phyloP scores from a whole-genome alignment of 352 stramenopile genomes.

The Phytophthora rubi region DNA sequence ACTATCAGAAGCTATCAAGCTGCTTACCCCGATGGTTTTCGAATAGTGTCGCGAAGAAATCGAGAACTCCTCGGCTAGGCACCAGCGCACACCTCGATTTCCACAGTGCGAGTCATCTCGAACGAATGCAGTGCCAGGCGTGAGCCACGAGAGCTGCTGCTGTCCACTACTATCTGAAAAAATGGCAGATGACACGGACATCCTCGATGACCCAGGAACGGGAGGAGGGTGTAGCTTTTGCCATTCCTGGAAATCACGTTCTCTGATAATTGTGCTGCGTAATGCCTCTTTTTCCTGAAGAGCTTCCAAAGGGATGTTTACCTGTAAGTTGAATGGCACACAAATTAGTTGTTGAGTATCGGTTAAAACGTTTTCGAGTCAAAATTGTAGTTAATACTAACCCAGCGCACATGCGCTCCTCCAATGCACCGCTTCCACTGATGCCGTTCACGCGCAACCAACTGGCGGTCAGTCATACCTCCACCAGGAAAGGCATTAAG shows the following conservation, averaged over 20 bases:
- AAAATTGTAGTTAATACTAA: slow-evolving; percentile 21
- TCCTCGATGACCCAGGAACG: slow-evolving; percentile 15
- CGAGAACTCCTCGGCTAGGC: slow-evolving; percentile 37
- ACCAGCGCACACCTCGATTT: slow-evolving; percentile 22
- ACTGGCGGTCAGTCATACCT: slow-evolving; percentile 58
- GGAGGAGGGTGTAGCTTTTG: slow-evolving; percentile 17
- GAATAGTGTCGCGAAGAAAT: slow-evolving; percentile 38
- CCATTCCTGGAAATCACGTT: slow-evolving; percentile 42
- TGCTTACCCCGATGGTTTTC: slow-evolving; percentile 34
- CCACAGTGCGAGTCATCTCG: slow-evolving; percentile 34
- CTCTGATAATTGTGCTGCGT: slow-evolving; percentile 39
- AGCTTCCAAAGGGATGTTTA: slow-evolving; percentile 39
- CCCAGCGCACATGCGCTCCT: slow-evolving; percentile 46
- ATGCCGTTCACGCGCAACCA: slow-evolving; percentile 60
- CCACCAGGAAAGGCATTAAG: slow-evolving; percentile 20
- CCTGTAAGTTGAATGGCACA: slow-evolving; percentile 20
- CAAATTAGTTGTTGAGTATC: not conserved
- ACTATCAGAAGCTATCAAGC: not conserved
- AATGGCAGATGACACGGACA: slow-evolving; percentile 38
- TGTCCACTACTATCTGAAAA: slow-evolving; percentile 35
- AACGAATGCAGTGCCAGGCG: slow-evolving; percentile 39
- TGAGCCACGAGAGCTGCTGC: slow-evolving; percentile 39
- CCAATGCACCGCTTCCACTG: slow-evolving; percentile 76
- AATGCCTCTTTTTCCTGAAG: slow-evolving; percentile 38
- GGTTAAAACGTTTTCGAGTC: not conserved